Evolutionary conservation across 2,329 filamentous ascomycete species (phyloP), one percentile per base, ranked within the genome.

Genomic region (Fusarium albosuccineum): DNA sequence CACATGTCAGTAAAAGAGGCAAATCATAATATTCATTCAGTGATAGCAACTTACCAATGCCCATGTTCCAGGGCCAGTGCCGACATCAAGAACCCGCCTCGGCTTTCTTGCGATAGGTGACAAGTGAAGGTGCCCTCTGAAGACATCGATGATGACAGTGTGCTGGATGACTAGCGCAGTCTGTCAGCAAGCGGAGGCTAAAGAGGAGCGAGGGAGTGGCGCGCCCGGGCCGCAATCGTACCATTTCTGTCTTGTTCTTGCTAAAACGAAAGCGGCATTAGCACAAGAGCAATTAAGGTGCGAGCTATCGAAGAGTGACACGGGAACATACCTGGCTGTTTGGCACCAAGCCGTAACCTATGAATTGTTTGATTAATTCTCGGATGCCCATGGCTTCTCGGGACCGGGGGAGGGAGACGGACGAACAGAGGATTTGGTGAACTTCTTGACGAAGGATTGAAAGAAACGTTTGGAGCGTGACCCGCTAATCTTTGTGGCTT

Each of bases 201-300:
- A 29, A 17, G 9, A 33, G 8, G 22, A 27, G 26, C 26, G 36
- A 40, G n/a, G 14, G 26, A 56, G n/a, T 22, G 27, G 44, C 57
- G 50, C n/a, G 41, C 50, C 26, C 40, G 49, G 42, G 57, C 34
- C 36, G 44, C 36, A 29, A 44, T 16, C 27, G 39, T 70, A 70
- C 68, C 59, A 70, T 70, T 70, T 61, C 68, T 57, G 57, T 70
- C 68, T 70, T 66, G 62, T 58, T 70, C 68, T 69, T 70, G 56
- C 68, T 70, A 57, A 11, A 52, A 40, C 37, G 1, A 46, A 56
- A 54, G 37, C 30, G 22, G 56, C 44, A 50, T 70, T 57, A 70
- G 67, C 26, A 17, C 41, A 45, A 17, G 14, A 37, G 17, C 27
- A 40, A 36, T 51, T 33, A 30, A 40, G 29, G 51, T 51, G 37